Conservation (phyloP, 805 yeast genomes). For the Starmera caribaea region DNA sequence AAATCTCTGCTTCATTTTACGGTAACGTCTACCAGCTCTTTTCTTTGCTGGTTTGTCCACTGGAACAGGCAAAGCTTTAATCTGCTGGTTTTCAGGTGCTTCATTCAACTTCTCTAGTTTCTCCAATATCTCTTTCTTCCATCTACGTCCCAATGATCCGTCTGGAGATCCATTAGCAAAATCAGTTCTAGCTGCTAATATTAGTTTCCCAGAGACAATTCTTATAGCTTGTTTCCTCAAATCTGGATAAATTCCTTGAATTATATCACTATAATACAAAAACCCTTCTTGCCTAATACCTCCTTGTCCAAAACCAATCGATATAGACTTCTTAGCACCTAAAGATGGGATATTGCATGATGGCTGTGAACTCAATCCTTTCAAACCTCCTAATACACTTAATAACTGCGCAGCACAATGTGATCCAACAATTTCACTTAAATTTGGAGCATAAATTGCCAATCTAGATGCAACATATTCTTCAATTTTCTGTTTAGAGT, state of each 20-base stretch:
- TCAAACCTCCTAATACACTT: conserved; percentile 59
- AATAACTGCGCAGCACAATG: conserved; percentile 65
- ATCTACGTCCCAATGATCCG: conserved; percentile 48
- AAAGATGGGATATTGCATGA: conserved; percentile 77
- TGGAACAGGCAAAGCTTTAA: conserved; percentile 61
- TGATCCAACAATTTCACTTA: conserved; percentile 63
- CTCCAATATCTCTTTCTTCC: conserved; percentile 47
- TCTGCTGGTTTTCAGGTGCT: conserved; percentile 60
- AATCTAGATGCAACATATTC: conserved; percentile 48
- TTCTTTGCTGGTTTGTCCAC: conserved; percentile 67
- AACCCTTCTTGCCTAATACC: conserved; percentile 61
- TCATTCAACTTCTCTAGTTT: conserved; percentile 64
- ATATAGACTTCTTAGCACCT: conserved; percentile 42
- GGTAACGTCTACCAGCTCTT: conserved; percentile 75
- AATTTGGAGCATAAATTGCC: conserved; percentile 66
- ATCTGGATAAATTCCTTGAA: conserved; percentile 50
- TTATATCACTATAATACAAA: conserved; percentile 48
- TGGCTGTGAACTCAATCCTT: conserved; percentile 57
- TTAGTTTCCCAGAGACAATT: conserved; percentile 67
- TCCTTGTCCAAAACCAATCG: conserved; percentile 30
- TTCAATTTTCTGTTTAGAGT: conserved; percentile 33
- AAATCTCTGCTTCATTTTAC: conserved; percentile 75
- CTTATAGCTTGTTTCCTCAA: conserved; percentile 62
- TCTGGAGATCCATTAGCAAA: conserved; percentile 31
- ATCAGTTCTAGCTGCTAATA: conserved; percentile 80